These are phyloP conservation scores for Colletotrichum theobromicola DNA, from an alignment of 2,329 filamentous ascomycete genomes.

Conservation along the genomic window DNA sequence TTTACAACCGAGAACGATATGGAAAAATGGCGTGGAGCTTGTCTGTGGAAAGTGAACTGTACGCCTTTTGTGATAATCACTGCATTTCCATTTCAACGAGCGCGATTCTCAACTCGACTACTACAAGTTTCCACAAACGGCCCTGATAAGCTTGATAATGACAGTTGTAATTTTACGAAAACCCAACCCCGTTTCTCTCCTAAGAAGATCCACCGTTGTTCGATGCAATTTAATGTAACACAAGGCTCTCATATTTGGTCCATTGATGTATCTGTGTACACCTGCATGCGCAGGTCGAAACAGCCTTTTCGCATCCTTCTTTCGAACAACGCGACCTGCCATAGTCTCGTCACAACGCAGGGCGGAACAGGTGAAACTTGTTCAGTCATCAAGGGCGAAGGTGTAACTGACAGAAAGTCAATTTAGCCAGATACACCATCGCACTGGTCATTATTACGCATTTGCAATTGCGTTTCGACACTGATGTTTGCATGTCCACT, in stretches of 20 bases:
- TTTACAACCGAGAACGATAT: no score
- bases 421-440: neutral
- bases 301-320: neutral
- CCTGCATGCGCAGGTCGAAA: neutral
- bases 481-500: no score
- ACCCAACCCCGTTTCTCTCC: accelerated
- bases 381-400: no score
- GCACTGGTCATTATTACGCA: accelerated
- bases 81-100: no score
- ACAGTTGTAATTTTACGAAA: neutral
- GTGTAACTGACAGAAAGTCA: neutral
- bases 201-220: neutral
- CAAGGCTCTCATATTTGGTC: neutral
- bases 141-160: accelerated
- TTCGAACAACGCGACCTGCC: no score
- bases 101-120: no score
- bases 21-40: no score
- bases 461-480: no score
- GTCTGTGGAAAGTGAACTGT: no score
- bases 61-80: no score
- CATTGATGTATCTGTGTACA: neutral
- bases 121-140: no score
- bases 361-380: no score
- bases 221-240: accelerated
- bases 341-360: neutral